These are phyloP conservation scores for Schizochytrium sp. DNA, from an alignment of 108 stramenopile genomes.

Conservation along the genomic window DNA sequence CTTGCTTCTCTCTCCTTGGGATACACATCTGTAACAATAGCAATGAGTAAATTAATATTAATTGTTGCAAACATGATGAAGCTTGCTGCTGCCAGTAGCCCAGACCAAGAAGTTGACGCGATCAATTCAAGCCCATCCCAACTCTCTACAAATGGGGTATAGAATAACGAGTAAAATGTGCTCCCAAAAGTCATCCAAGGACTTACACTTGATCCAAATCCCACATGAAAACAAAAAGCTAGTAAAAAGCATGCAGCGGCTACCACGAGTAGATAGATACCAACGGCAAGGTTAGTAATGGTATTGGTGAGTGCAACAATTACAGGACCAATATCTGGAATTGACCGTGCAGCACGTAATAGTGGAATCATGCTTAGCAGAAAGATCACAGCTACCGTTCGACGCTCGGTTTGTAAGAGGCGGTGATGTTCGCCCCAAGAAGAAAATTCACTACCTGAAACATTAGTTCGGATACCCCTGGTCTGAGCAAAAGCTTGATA, in stretches of 20 bases:
- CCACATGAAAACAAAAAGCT: constrained; percentile 3
- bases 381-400: neutral
- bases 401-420: constrained; percentile 31
- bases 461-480: neutral
- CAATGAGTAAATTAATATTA: constrained; percentile 58
- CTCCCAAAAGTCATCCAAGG: constrained; percentile 1
- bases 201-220: constrained; percentile 11
- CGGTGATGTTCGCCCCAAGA: too few relatives aligned
- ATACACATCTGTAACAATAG: constrained; percentile 60
- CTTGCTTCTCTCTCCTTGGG: constrained; percentile 39
- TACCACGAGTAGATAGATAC: constrained; percentile 36
- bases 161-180: constrained; percentile 16
- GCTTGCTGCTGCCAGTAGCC: neutral
- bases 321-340: constrained; percentile 17
- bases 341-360: constrained; percentile 3
- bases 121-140: neutral
- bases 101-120: neutral
- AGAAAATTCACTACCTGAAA: neutral
- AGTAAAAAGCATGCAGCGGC: constrained; percentile 31
- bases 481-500: neutral
- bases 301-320: constrained; percentile 49
- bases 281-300: neutral
- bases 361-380: constrained; percentile 23
- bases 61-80: constrained; percentile 60
- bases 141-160: constrained; percentile 39